Percentiles rank a stretch among this genome's conserved stretches.
Conservation (phyloP, 2,329 filamentous ascomycete genomes). For the Ceratocystis cubensis region DNA sequence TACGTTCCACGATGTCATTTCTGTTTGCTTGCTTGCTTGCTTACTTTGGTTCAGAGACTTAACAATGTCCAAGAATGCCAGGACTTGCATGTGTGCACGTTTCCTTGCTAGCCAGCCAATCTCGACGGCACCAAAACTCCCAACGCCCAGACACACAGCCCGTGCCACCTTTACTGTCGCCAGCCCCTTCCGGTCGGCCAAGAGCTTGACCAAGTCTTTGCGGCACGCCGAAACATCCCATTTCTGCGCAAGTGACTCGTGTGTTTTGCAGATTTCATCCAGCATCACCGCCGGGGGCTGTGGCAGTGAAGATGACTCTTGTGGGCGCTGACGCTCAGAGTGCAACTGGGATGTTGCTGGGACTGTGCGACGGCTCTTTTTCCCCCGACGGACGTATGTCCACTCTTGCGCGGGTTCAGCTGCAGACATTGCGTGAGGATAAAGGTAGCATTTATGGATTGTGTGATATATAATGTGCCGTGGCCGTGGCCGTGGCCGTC, state of each 20-base stretch:
- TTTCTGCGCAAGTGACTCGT: background rate
- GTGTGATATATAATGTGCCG: background rate
- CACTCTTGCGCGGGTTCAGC: slow-evolving; percentile 7
- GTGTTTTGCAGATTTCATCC: slow-evolving; percentile 8
- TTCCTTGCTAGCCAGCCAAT: slow-evolving; percentile 35
- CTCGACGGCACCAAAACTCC: slow-evolving; percentile 39
- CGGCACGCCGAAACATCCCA: background rate
- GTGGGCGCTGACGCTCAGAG: background rate
- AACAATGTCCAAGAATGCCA: slow-evolving; percentile 40
- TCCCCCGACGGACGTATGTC: slow-evolving; percentile 10
- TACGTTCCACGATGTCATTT: background rate
- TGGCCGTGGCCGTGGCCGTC: background rate
- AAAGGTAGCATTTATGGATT: background rate
- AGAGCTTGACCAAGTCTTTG: background rate
- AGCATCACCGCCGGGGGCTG: background rate
- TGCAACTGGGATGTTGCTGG: background rate
- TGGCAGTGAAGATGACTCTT: background rate
- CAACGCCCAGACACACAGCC: slow-evolving; percentile 44
- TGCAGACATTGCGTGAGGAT: background rate
- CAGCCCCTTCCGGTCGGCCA: background rate
- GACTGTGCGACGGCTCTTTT: background rate
- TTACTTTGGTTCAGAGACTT: slow-evolving; percentile 23
- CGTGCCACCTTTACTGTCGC: background rate
- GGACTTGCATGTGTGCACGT: slow-evolving; percentile 40
- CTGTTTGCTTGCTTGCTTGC: background rate